Evolutionary conservation across 208 protist genomes (phyloP).

Genomic region (Strigomonas galati): DNA sequence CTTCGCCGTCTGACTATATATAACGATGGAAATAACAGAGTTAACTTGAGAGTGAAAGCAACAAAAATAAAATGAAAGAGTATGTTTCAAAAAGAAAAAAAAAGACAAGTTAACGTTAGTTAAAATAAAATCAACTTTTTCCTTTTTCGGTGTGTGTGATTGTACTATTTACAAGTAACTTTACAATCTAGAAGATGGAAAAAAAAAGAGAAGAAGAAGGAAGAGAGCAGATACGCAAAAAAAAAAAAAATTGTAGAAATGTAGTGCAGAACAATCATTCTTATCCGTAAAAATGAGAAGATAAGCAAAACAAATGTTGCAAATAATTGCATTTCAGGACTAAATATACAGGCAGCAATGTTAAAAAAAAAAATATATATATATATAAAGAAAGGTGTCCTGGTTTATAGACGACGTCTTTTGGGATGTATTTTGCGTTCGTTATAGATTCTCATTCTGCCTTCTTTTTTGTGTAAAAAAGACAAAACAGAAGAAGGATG

Average conservation of each 20-base stretch:
- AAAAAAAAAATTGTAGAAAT: slow-evolving; percentile 16
- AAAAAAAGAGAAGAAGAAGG: slow-evolving; percentile 16
- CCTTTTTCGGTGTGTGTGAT: slow-evolving; percentile 9
- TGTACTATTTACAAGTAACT: neutral
- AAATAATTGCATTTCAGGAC: neutral
- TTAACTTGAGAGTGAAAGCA: neutral
- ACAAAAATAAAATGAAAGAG: slow-evolving; percentile 3
- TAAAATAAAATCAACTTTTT: slow-evolving; percentile 12
- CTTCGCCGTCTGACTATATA: too few species aligned
- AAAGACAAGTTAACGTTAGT: slow-evolving; percentile 4
- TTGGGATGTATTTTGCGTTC: neutral
- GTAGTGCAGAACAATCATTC: neutral
- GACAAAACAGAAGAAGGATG: neutral
- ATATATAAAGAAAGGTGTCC: neutral
- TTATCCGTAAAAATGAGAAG: slow-evolving; percentile 1
- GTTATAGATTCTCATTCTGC: neutral
- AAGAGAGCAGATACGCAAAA: slow-evolving; percentile 5
- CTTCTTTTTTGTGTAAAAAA: slow-evolving; percentile 9
- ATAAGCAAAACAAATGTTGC: slow-evolving; percentile 11
- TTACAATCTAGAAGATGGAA: slow-evolving; percentile 10
- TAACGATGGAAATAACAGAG: too few species aligned
- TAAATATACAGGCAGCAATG: slow-evolving; percentile 9
- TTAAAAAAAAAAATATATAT: neutral
- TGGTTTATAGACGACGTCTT: neutral
- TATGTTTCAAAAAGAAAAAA: slow-evolving; percentile 8